phyloP scores from a whole-genome alignment of 1,139 yeast genomes.

The Lodderomyces orthopsilosis region DNA sequence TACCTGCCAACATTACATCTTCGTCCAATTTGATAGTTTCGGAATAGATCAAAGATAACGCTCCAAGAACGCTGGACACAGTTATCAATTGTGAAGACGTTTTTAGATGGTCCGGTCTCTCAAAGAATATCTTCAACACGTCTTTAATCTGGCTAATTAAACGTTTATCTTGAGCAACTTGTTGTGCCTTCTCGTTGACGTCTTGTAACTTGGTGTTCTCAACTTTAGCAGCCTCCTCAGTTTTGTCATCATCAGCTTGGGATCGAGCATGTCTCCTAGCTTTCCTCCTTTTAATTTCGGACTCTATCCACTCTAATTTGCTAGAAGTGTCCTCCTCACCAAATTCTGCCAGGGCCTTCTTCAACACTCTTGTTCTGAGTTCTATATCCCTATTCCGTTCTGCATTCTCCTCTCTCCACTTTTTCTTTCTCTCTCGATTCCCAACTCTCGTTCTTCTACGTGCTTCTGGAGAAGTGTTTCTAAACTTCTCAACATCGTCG shows the following conservation, averaged over 20 bases:
- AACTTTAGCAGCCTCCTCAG: slow-evolving; percentile 5
- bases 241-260: slow-evolving; percentile 22
- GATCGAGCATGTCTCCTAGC: slow-evolving; percentile 51
- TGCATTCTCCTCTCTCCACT: slow-evolving; percentile 84
- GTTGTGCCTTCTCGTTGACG: slow-evolving; percentile 2
- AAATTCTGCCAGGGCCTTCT: slow-evolving; percentile 65
- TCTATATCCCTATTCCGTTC: slow-evolving; percentile 87
- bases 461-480: slow-evolving; percentile 32
- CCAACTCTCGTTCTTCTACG: slow-evolving; percentile 65
- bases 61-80: neutral
- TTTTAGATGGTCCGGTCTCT: neutral
- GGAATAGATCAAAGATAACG: neutral
- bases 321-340: slow-evolving; percentile 58
- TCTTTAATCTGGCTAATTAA: slow-evolving; percentile 30
- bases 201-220: neutral
- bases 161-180: slow-evolving; percentile 18
- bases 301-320: slow-evolving; percentile 70
- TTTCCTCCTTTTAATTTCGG: slow-evolving; percentile 66
- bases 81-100: neutral
- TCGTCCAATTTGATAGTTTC: neutral
- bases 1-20: neutral
- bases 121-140: slow-evolving; percentile 19
- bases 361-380: slow-evolving; percentile 69
- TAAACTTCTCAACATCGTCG: slow-evolving; percentile 24
- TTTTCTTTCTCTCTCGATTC: slow-evolving; percentile 82